Conservation (phyloP, 345 rosid genomes). For the Alliaria petiolata region DNA sequence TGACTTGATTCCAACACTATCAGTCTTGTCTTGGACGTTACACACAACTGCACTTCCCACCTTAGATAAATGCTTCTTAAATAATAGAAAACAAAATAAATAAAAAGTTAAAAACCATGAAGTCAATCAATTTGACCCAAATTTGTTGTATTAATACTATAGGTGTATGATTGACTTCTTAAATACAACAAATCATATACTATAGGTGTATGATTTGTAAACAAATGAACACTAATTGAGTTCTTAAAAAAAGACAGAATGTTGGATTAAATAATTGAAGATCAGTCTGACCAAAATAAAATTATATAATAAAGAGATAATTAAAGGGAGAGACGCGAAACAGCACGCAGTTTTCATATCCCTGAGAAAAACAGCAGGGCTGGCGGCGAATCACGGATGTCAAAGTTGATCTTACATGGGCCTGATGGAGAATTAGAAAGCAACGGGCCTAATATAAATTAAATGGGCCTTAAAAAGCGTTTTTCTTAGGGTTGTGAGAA, state of each 20-base stretch:
- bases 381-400: not conserved
- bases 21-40: conserved; percentile 35
- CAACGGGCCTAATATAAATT: not conserved
- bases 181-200: too few species aligned
- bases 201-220: not conserved
- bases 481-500: not conserved
- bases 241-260: too few species aligned
- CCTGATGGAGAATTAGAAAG: not conserved
- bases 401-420: not conserved
- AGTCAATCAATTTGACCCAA: not conserved
- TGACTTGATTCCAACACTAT: conserved; percentile 28
- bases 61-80: conserved; percentile 5
- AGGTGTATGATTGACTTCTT: too few species aligned
- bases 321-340: not conserved
- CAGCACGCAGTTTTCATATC: conserved; percentile 5
- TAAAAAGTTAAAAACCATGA: not conserved
- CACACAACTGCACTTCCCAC: conserved; percentile 20
- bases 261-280: not conserved
- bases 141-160: not conserved
- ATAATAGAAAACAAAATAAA: not conserved
- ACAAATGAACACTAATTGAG: not conserved
- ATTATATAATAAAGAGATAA: too few species aligned
- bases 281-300: not conserved
- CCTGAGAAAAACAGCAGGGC: not conserved
- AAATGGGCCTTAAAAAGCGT: conserved; percentile 12